phyloP scores from a whole-genome alignment of 345 rosid species.

The Isatis tinctoria region DNA sequence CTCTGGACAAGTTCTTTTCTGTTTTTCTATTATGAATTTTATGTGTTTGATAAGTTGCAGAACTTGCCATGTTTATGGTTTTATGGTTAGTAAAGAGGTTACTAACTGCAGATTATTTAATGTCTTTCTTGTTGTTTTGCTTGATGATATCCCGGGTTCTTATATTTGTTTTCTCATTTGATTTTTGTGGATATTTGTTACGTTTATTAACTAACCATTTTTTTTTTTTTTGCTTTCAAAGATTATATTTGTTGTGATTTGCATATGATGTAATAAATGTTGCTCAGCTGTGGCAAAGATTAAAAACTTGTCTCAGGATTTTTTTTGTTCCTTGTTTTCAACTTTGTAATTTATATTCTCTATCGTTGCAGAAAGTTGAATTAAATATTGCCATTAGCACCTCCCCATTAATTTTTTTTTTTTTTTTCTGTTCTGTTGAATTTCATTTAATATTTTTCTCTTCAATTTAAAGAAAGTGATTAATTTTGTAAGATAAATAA shows the following conservation, averaged over 20 bases:
- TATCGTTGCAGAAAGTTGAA: background rate
- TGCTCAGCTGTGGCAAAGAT: too few species aligned
- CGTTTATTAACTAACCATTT: too few species aligned
- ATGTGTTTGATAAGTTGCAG: background rate
- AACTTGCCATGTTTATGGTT: slow-evolving; percentile 21
- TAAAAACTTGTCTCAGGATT: too few species aligned
- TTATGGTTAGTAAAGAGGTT: slow-evolving; percentile 23
- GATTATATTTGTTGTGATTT: too few species aligned
- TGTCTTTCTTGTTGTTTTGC: background rate
- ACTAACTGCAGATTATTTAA: background rate
- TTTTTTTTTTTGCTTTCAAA: too few species aligned
- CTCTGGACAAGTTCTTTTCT: slow-evolving; percentile 11
- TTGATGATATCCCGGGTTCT: too few species aligned
- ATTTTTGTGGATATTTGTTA: too few species aligned
- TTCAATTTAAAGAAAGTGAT: background rate
- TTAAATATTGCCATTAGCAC: background rate
- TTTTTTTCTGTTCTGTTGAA: background rate
- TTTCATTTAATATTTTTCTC: background rate
- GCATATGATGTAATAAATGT: too few species aligned
- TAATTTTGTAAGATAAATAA: background rate
- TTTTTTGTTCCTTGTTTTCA: too few species aligned
- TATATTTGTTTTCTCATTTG: too few species aligned
- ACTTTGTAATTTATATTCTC: background rate
- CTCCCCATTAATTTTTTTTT: background rate
- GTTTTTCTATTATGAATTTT: background rate